Base-by-base conservation (phyloP, 2,329 filamentous ascomycete species). In the Aspergillus melleus region DNA sequence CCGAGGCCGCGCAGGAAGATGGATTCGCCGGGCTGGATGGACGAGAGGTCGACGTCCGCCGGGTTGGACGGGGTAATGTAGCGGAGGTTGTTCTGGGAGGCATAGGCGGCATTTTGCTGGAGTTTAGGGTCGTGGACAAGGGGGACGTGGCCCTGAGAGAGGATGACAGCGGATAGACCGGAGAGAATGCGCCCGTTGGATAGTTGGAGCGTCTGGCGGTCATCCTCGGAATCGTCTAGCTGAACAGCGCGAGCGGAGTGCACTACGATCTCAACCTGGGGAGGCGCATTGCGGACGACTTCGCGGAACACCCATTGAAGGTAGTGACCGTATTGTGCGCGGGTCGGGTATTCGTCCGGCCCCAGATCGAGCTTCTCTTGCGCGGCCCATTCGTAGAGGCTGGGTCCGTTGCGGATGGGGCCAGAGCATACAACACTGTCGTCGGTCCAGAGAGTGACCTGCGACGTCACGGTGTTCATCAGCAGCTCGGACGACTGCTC, bases 381-480 rank as follows among this genome's bases (percentile, higher is more conserved):
- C 14, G 36, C 16, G 12, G 36, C 36, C 36, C 36, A 42, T 42
- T 16, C 16, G 16, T 42, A 42, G 14, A 42, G 36, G 36, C 36
- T 42, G 14, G 36, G 36, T 12, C 36, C 36, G 12, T 16, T 16
- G 14, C 14, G 36, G 4, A 42, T 42, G 1, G 36, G 36, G 4
- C 36, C 36, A 6, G 36, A 42, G 16, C 36, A 42, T 5, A 16
- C 6, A 6, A 42, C 14, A 11, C 36, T 42, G 12, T 16, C 16
- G 36, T 42, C 36, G 6, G 36, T 42, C 6, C 6, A 42, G 26
- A 55, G 29, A 10, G 53, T 55, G 8, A 49, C 29, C 14, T 55
- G 53, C 8, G 53, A 55, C 9, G 53, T 49, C 3, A 55, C 53
- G 16, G 53, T 55, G 53, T 55, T 55, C 53, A 55, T 55, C 20